Conservation (phyloP, 1,284 basidiomycete genomes). For the Rhodotorula sp. region DNA sequence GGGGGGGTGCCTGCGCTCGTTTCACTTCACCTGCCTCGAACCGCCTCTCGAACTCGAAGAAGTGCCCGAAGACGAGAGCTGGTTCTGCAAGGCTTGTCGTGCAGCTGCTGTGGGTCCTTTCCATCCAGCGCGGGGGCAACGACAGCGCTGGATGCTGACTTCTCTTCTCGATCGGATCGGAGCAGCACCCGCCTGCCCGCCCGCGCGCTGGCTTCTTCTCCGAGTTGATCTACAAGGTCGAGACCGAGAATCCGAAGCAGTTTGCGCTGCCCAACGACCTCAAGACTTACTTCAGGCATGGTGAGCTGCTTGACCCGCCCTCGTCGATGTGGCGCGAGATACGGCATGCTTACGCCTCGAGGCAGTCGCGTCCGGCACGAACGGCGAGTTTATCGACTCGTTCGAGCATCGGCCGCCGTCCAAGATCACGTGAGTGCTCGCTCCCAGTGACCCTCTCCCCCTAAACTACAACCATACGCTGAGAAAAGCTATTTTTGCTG, state of each 20-base stretch:
- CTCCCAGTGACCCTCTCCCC: background rate
- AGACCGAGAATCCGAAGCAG: constrained; percentile 48
- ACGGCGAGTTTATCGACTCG: constrained; percentile 61
- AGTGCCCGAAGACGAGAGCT: constrained; percentile 71
- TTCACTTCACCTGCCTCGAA: constrained; percentile 93
- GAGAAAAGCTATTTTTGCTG: constrained; percentile 47
- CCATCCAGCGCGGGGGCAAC: background rate
- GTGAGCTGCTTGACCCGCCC: constrained; percentile 20
- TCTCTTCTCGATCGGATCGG: background rate
- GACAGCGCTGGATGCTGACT: background rate
- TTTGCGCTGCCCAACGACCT: constrained; percentile 49
- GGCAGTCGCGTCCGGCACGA: constrained; percentile 46
- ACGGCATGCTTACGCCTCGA: background rate
- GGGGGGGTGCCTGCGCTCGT: constrained; percentile 83
- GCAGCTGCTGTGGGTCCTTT: constrained; percentile 30
- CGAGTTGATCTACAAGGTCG: constrained; percentile 46
- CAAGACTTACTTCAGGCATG: constrained; percentile 49
- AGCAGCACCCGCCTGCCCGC: constrained; percentile 36
- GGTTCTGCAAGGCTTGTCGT: constrained; percentile 67
- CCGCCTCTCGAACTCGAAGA: constrained; percentile 88
- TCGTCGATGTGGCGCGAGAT: too few relatives aligned
- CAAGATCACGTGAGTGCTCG: constrained; percentile 62
- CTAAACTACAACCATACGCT: constrained; percentile 1
- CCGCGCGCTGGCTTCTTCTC: constrained; percentile 44
- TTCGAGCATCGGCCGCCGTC: constrained; percentile 64